These are phyloP conservation scores for Daedaleopsis nitida DNA, from an alignment of 768 basidiomycete species.

Conservation along the genomic window DNA sequence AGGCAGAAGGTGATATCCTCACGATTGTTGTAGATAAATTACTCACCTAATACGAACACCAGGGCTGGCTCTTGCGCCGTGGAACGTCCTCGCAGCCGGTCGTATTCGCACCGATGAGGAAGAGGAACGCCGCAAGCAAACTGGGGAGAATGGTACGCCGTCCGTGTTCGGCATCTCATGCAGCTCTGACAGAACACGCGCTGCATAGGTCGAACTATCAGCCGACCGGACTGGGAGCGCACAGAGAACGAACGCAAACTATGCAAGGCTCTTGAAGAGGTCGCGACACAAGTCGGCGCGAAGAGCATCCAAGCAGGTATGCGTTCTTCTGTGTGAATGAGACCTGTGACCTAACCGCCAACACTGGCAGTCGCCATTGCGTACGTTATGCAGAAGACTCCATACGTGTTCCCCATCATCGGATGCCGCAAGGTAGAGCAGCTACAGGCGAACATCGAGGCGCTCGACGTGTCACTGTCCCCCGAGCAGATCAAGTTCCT, in stretches of 20 bases:
- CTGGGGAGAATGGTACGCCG: slow-evolving; percentile 24
- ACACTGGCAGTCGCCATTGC: slow-evolving; percentile 45
- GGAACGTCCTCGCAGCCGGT: slow-evolving; percentile 24
- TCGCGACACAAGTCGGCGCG: slow-evolving; percentile 50
- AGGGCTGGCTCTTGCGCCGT: slow-evolving; percentile 30
- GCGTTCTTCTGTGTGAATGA: not conserved
- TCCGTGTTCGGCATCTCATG: not conserved
- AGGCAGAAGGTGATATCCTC: slow-evolving; percentile 27
- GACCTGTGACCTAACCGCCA: not conserved
- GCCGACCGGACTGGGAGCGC: slow-evolving; percentile 43
- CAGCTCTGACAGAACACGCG: no score
- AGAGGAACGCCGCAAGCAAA: slow-evolving; percentile 25
- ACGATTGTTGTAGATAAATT: not conserved
- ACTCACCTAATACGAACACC: not conserved
- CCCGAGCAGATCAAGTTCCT: slow-evolving; percentile 47
- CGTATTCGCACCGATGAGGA: slow-evolving; percentile 27
- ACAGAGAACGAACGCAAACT: slow-evolving; percentile 46
- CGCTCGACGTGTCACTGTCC: slow-evolving; percentile 46
- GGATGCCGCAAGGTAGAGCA: slow-evolving; percentile 56
- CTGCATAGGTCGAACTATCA: slow-evolving; percentile 31
- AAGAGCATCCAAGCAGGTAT: slow-evolving; percentile 16
- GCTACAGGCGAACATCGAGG: slow-evolving; percentile 50
- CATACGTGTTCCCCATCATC: slow-evolving; percentile 43
- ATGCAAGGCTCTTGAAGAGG: slow-evolving; percentile 48
- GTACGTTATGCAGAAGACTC: slow-evolving; percentile 55